Evolutionary conservation across 768 basidiomycete genomes (phyloP).

Genomic region (Candolleomyces eurysporus): DNA sequence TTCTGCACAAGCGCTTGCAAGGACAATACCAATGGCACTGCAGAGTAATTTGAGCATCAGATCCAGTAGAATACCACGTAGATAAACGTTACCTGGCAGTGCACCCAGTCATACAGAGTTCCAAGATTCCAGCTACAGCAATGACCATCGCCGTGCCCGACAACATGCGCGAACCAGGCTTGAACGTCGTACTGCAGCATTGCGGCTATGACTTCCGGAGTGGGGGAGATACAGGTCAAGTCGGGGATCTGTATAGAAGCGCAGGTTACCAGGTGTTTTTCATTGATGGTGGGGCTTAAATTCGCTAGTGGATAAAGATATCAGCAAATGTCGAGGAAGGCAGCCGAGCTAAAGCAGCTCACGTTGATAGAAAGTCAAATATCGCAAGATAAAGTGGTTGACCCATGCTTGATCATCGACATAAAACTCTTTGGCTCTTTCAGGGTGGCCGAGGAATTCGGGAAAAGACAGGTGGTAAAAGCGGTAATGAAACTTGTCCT

Average conservation of each 20-base stretch:
- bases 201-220: background rate
- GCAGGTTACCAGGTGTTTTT: background rate
- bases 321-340: background rate
- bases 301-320: background rate
- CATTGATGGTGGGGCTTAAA: background rate
- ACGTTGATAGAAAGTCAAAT: background rate
- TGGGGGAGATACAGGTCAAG: background rate
- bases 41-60: background rate
- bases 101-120: background rate
- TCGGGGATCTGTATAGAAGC: background rate
- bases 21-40: background rate
- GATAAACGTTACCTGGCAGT: background rate
- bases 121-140: slow-evolving; percentile 1
- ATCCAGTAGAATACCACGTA: too few relatives aligned
- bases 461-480: background rate
- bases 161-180: background rate
- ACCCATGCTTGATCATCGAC: background rate
- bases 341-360: background rate
- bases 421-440: background rate
- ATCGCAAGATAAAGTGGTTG: background rate
- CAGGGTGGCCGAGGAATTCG: background rate
- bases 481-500: background rate
- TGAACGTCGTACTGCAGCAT: background rate
- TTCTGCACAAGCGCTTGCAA: background rate
- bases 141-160: background rate